Base-by-base conservation (phyloP, 108 stramenopile genomes). In the Fragilariopsis cylindrus region DNA sequence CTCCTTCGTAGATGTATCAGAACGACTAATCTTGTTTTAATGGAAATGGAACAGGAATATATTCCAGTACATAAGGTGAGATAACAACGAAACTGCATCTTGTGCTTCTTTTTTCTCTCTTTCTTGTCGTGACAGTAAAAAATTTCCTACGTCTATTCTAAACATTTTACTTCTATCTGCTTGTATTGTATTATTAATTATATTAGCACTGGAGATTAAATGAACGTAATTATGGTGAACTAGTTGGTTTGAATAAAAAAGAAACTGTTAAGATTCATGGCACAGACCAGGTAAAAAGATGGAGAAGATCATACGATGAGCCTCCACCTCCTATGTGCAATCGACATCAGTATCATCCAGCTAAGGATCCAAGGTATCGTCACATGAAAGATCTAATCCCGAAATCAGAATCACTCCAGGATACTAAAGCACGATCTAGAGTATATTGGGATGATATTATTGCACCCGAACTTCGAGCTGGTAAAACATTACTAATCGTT, bases 181-280 rank as follows among this genome's bases (percentile, higher is more conserved):
- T 9, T 16, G 30, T 30, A 30, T 30, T 30, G 30, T 21, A 5
- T 11, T 39, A 13, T 2, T 13, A 13, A 9, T 52, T 52, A 13
- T 3, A 13, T 13, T 9, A 63, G 70, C 73, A 82, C 46, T 98
- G 94, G 94, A 82, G 96, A 11, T 80, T 99, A 57, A 99, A 99
- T 79, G 98, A 99, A 79, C 81, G 96, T 7, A 71, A 86, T 73
- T 97, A 96, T 67, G 94, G 93, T 7, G 87, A 84, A 47, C 78
- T 96, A 11, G 93, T 96, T 45, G 98, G 98, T 3, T 78, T 91
- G 74, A 90, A 98, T 74, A 98, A 98, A 85, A 94, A 97, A 74
- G 92, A 98, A 77, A 95, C 96, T 2, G 92, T 89, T 45, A 90
- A 86, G 73, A 76, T 86, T 43, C 79, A 72, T 72, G 93, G 93